Percentiles rank a stretch among this genome's conserved stretches.
Evolutionary conservation across 306 rosid species (phyloP).

Genomic region (Malus domestica): DNA sequence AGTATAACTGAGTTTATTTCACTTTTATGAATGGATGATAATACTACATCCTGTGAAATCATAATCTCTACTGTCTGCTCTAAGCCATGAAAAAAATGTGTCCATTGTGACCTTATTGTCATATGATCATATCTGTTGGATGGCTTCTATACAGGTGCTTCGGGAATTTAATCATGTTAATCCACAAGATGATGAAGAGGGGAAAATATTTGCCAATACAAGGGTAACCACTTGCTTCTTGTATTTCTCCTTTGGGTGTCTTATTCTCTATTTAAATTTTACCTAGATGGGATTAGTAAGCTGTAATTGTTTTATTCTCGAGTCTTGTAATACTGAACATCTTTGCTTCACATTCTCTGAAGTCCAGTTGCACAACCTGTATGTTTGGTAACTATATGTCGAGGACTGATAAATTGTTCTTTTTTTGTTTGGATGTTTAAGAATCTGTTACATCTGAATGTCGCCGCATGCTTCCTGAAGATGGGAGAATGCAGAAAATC

Average conservation of each 20-base stretch:
- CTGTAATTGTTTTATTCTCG: not conserved
- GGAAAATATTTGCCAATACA: slow-evolving; percentile 65
- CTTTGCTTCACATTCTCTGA: not conserved
- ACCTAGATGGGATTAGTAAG: not conserved
- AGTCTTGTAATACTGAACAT: not conserved
- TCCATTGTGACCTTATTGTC: slow-evolving; percentile 3
- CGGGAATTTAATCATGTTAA: slow-evolving; percentile 96
- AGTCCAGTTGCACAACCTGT: not conserved
- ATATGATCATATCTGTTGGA: slow-evolving; percentile 8
- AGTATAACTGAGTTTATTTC: not conserved
- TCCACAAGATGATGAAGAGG: slow-evolving; percentile 97
- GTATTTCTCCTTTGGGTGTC: not conserved
- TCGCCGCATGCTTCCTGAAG: slow-evolving; percentile 81
- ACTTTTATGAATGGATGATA: not conserved
- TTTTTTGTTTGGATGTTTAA: slow-evolving; percentile 24
- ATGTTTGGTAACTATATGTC: not conserved
- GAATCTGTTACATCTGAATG: slow-evolving; percentile 81
- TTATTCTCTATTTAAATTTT: not conserved
- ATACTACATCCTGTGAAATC: not conserved
- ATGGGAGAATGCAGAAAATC: slow-evolving; percentile 82
- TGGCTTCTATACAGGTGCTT: slow-evolving; percentile 59
- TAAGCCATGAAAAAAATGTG: not conserved
- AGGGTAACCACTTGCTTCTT: slow-evolving; percentile 44
- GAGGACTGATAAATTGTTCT: slow-evolving; percentile 18
- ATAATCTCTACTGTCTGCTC: not conserved